Percentiles rank a stretch among this genome's conserved stretches.
These are phyloP conservation scores for Mortierella sp. DNA, from an alignment of 371 early-diverging fungal species.

Conservation along the genomic window DNA sequence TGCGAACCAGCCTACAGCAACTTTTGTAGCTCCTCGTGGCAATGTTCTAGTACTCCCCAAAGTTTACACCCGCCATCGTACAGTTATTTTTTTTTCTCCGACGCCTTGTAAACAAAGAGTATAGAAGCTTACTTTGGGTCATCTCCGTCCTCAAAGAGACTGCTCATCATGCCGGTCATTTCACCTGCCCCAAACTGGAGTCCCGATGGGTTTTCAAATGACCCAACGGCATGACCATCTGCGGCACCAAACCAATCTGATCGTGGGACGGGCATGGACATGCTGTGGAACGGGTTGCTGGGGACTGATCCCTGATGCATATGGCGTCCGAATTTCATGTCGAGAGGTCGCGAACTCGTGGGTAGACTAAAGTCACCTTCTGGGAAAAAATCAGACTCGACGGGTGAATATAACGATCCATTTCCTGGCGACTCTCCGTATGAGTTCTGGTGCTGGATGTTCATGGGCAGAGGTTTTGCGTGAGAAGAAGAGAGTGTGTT, in stretches of 20 bases:
- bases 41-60: background rate
- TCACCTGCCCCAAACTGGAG: conserved; percentile 51
- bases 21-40: conserved; percentile 20
- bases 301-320: conserved; percentile 43
- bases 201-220: conserved; percentile 49
- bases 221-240: conserved; percentile 50
- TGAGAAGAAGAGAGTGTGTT: conserved; percentile 10
- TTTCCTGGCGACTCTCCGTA: conserved; percentile 53
- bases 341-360: conserved; percentile 31
- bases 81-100: background rate
- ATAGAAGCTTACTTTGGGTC: conserved; percentile 49
- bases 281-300: conserved; percentile 46
- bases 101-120: background rate
- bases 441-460: conserved; percentile 43
- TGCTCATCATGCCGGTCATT: conserved; percentile 51
- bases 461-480: conserved; percentile 36
- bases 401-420: conserved; percentile 50
- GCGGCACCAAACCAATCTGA: conserved; percentile 57
- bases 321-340: conserved; percentile 51
- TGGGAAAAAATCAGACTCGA: conserved; percentile 56
- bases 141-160: conserved; percentile 52
- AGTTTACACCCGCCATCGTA: background rate
- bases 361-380: conserved; percentile 55
- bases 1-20: background rate
- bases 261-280: conserved; percentile 56